These are phyloP conservation scores for Boletus insuetus DNA, from an alignment of 768 basidiomycete species.

Conservation along the genomic window DNA sequence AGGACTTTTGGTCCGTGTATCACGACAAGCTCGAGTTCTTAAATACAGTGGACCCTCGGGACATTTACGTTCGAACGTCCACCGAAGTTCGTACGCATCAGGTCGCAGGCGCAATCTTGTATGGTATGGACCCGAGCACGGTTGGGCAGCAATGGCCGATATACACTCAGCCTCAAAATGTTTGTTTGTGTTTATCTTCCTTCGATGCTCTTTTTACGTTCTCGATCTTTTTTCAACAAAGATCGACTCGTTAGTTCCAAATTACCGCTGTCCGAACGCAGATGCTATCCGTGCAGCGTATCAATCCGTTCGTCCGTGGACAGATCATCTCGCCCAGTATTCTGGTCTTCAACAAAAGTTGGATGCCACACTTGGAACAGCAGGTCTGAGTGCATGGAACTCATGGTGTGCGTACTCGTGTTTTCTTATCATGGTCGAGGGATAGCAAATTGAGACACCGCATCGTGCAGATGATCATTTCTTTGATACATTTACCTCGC, in stretches of 20 bases:
- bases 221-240: conserved; percentile 7
- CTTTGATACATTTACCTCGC: conserved; percentile 50
- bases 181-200: conserved; percentile 19
- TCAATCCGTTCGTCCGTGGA: conserved; percentile 47
- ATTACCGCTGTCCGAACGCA: conserved; percentile 43
- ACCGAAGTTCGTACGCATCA: conserved; percentile 48
- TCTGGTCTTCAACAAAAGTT: conserved; percentile 37
- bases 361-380: conserved; percentile 39
- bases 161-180: conserved; percentile 40
- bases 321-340: conserved; percentile 39
- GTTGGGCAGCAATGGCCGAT: conserved; percentile 36
- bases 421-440: not conserved
- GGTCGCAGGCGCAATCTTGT: conserved; percentile 43
- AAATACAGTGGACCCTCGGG: conserved; percentile 30
- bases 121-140: conserved; percentile 43
- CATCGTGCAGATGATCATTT: conserved; percentile 36
- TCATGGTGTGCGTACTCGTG: conserved; percentile 42
- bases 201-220: not conserved
- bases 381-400: conserved; percentile 40
- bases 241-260: conserved; percentile 49
- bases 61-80: conserved; percentile 44
- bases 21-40: conserved; percentile 37
- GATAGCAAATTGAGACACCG: not conserved
- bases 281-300: conserved; percentile 37
- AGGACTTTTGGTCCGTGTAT: conserved; percentile 51